Conservation (phyloP, 768 basidiomycete genomes). For the Hericium coralloides region DNA sequence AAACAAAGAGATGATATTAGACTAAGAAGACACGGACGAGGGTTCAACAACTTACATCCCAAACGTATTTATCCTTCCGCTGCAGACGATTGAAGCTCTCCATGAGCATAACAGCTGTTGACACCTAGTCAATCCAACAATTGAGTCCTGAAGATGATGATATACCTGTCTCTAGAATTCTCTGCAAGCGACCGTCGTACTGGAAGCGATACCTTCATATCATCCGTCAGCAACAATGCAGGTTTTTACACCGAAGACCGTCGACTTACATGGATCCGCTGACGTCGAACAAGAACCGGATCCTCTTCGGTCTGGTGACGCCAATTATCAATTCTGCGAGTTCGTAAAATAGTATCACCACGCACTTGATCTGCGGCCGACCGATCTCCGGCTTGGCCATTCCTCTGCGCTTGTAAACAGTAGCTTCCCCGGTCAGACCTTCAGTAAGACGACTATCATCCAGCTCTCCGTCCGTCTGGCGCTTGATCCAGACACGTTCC, state of each 20-base stretch:
- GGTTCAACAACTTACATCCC: conserved; percentile 46
- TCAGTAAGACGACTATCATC: conserved; percentile 60
- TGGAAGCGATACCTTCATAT: conserved; percentile 59
- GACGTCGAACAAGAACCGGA: conserved; percentile 61
- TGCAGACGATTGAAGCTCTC: conserved; percentile 58
- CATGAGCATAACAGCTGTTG: conserved; percentile 62
- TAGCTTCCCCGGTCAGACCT: conserved; percentile 58
- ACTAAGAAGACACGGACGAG: background rate
- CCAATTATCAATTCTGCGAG: background rate
- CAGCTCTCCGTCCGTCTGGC: conserved; percentile 63
- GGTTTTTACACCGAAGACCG: background rate
- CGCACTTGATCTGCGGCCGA: conserved; percentile 58
- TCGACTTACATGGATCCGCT: conserved; percentile 53
- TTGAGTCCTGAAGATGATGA: background rate
- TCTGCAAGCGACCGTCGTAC: conserved; percentile 54
- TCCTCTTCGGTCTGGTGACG: conserved; percentile 46
- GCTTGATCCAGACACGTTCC: conserved; percentile 63
- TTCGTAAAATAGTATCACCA: background rate
- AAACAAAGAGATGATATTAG: background rate
- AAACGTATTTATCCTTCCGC: conserved; percentile 63
- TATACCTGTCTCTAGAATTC: conserved; percentile 58
- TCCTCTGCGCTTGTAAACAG: conserved; percentile 61
- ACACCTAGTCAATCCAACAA: background rate
- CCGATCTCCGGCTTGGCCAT: conserved; percentile 65
- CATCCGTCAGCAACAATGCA: background rate